Conservation (phyloP, 805 yeast species). For the Saccharomycopsis fodiens region DNA sequence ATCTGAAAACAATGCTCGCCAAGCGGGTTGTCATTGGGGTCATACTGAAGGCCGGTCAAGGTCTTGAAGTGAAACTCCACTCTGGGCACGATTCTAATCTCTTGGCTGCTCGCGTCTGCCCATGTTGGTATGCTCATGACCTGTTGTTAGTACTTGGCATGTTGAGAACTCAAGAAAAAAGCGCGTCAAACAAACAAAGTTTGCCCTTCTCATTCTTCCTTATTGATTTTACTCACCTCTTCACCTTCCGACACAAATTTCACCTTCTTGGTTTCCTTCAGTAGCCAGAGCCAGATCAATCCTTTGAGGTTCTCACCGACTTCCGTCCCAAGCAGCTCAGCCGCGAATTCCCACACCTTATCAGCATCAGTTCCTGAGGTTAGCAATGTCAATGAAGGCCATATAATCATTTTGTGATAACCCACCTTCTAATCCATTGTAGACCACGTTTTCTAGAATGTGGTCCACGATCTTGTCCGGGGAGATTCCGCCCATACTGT, state of each 20-base stretch:
- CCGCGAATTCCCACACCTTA: slow-evolving; percentile 10
- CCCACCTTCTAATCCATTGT: slow-evolving; percentile 8
- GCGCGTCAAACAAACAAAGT: too few relatives aligned
- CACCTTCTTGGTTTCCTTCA: slow-evolving; percentile 1
- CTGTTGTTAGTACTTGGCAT: not conserved
- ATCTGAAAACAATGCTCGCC: slow-evolving; percentile 5
- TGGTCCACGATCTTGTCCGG: slow-evolving; percentile 7
- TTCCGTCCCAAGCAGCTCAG: not conserved
- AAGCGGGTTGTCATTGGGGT: not conserved
- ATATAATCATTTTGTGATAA: not conserved
- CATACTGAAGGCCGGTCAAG: slow-evolving; percentile 7
- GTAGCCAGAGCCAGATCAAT: slow-evolving; percentile 7
- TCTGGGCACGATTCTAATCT: not conserved
- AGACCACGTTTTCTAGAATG: slow-evolving; percentile 5
- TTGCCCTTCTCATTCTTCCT: too few relatives aligned
- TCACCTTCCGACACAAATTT: not conserved
- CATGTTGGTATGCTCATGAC: not conserved
- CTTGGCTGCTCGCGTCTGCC: not conserved
- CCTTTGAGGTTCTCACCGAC: slow-evolving; percentile 1
- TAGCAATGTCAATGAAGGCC: not conserved
- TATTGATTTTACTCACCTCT: slow-evolving; percentile 2
- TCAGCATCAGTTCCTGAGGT: not conserved
- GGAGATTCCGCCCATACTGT: slow-evolving; percentile 1
- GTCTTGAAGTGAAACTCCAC: slow-evolving; percentile 3
- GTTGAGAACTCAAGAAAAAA: not conserved